Base-by-base conservation (phyloP, 768 basidiomycete genomes). In the Dioszegia aurantiaca region DNA sequence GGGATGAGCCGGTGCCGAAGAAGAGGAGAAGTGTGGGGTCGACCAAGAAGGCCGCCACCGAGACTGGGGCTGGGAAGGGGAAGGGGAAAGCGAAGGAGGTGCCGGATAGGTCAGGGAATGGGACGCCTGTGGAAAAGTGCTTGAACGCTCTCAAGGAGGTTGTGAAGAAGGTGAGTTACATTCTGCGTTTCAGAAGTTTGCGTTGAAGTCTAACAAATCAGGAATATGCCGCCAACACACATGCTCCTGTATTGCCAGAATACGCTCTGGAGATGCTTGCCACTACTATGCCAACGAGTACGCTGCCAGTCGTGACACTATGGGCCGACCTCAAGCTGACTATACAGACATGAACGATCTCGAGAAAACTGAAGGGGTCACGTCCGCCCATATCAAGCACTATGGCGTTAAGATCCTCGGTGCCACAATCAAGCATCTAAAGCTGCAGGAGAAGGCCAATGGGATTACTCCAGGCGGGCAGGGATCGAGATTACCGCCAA, bases 221-320 rank as follows among this genome's bases (percentile, higher is more conserved):
- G 68, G 61, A 63, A 23, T 39, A 49, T 37, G 52, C 51, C 26
- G 59, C 57, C 30, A 58, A 67, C 33, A 58, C 59, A 16, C 48
- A 48, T 11, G 72, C 69, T 11, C 65, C 72, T 1, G 31, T 61
- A 16, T n/a, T 73, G 23, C 59, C 64, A 24, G 68, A 74, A 17
- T 59, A 63, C 33, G 55, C 57, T 39, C 48, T 74, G 17, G 62
- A 76, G 42, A 61, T 70, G 56, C 65, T 76, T 12, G 73, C 69
- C 5, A 59, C 67, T 4, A 71, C 62, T 2, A 64, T 64, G 59
- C 72, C 75, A 2, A 55, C 57, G 1, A 69, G 72, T 71, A 59
- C 64, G 71, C 63, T 36, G n/a, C 28, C 19, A 4, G 19, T 4
- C 27, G 14, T 33, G 14, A 33, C 42, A 30, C 26, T 19, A 4